A percentile compares a stretch with the other conserved stretches of the same genome.
phyloP scores from a whole-genome alignment of 257 asterid genomes.

The Thymus quinquecostatus region DNA sequence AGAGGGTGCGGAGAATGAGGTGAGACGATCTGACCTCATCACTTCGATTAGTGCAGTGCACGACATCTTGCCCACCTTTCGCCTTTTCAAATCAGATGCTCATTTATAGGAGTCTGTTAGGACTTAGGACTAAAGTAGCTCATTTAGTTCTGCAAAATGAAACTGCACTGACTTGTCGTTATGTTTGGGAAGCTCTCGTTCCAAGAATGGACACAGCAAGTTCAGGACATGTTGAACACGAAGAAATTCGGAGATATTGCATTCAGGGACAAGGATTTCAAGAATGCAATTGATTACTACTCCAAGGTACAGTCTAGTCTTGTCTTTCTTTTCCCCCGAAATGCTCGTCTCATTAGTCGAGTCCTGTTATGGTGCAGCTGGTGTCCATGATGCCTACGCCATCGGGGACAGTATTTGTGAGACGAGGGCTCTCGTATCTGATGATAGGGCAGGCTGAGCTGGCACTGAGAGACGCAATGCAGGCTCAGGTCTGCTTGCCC shows the following conservation, averaged over 20 bases:
- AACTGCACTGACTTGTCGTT: slow-evolving; percentile 7
- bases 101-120: no score
- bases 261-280: slow-evolving; percentile 93
- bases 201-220: slow-evolving; percentile 99
- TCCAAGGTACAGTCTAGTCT: slow-evolving; percentile 64
- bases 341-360: neutral
- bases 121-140: no score
- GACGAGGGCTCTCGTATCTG: slow-evolving; percentile 86
- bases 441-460: slow-evolving; percentile 83
- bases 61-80: no score
- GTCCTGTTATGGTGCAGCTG: slow-evolving; percentile 47
- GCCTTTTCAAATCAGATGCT: no score
- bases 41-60: neutral
- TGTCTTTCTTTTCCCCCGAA: neutral
- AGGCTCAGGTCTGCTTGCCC: slow-evolving; percentile 94
- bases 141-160: neutral
- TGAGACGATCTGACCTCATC: slow-evolving; percentile 27
- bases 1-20: slow-evolving; percentile 99
- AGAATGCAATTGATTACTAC: slow-evolving; percentile 79
- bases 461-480: slow-evolving; percentile 92
- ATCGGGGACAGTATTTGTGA: slow-evolving; percentile 89
- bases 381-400: slow-evolving; percentile 89
- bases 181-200: slow-evolving; percentile 72
- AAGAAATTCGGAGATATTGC: slow-evolving; percentile 93
- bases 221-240: slow-evolving; percentile 94